These are phyloP conservation scores for Lizonia empirigonia DNA, from an alignment of 2,329 filamentous ascomycete species.

Conservation along the genomic window DNA sequence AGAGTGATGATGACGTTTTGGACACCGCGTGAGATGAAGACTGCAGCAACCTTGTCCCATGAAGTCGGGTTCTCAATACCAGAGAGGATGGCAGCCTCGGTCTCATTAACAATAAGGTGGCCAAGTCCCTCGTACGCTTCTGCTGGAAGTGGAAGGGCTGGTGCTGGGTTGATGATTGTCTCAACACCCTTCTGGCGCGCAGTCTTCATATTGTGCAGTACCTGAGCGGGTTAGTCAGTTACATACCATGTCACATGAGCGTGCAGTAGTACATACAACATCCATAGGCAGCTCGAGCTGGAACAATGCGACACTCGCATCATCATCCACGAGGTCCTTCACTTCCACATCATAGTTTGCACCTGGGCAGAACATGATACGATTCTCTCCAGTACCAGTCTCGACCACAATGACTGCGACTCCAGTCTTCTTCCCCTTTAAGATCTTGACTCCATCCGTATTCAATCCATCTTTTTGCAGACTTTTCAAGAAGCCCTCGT, in stretches of 20 bases:
- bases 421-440: constrained; percentile 54
- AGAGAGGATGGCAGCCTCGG: constrained; percentile 77
- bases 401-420: constrained; percentile 58
- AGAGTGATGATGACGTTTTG: constrained; percentile 82
- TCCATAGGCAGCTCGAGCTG: constrained; percentile 56
- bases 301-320: constrained; percentile 52
- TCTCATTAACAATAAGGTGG: constrained; percentile 89
- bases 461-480: constrained; percentile 54
- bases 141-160: constrained; percentile 69
- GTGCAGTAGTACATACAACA: constrained; percentile 35
- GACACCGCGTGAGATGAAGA: constrained; percentile 73
- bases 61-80: constrained; percentile 51
- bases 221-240: constrained; percentile 22
- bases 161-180: constrained; percentile 84
- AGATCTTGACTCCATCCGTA: constrained; percentile 45
- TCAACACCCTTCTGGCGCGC: constrained; percentile 43
- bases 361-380: constrained; percentile 56
- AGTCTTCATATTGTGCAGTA: constrained; percentile 45
- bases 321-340: constrained; percentile 47
- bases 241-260: neutral
- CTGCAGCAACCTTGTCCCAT: constrained; percentile 42
- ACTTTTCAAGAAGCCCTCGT: constrained; percentile 48
- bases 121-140: constrained; percentile 70
- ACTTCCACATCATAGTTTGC: constrained; percentile 53
- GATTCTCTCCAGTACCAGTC: constrained; percentile 54